Conservation (phyloP, 768 basidiomycete species). For the Cystofilobasidium macerans region DNA sequence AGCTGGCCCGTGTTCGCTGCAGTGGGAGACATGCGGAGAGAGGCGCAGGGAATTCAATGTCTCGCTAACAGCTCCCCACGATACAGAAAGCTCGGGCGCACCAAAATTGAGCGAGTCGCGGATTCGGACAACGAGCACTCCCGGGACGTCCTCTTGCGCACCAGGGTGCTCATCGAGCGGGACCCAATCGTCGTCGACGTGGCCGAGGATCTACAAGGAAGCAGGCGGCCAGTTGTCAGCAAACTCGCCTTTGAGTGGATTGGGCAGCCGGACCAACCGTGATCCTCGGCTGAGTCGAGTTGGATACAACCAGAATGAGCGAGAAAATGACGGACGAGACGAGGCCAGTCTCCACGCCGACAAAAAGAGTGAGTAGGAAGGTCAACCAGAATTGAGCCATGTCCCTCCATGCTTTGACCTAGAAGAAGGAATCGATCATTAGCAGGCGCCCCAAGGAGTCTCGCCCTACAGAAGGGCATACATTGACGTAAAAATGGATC, state of each 20-base stretch:
- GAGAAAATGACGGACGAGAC: slow-evolving; percentile 79
- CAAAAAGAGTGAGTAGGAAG: slow-evolving; percentile 73
- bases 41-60: not conserved
- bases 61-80: not conserved
- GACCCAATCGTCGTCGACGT: slow-evolving; percentile 79
- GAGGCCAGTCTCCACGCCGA: slow-evolving; percentile 85
- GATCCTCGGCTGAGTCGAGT: slow-evolving; percentile 80
- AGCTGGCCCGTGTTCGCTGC: slow-evolving; percentile 87
- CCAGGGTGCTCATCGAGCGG: slow-evolving; percentile 79
- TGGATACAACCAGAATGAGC: slow-evolving; percentile 74
- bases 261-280: slow-evolving; percentile 30
- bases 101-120: slow-evolving; percentile 86
- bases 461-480: not conserved
- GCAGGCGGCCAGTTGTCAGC: not conserved
- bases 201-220: slow-evolving; percentile 58
- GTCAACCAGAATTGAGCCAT: slow-evolving; percentile 75
- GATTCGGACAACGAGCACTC: slow-evolving; percentile 76
- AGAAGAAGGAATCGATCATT: slow-evolving; percentile 59
- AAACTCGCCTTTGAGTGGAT: no score
- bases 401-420: slow-evolving; percentile 64
- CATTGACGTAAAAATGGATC: slow-evolving; percentile 68
- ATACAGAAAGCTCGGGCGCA: slow-evolving; percentile 37
- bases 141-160: slow-evolving; percentile 64
- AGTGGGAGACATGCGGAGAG: not conserved
- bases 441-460: no score